Percentiles rank a stretch among this genome's conserved stretches.
Evolutionary conservation across 306 rosid species (phyloP).

Genomic region (Cicer arietinum): DNA sequence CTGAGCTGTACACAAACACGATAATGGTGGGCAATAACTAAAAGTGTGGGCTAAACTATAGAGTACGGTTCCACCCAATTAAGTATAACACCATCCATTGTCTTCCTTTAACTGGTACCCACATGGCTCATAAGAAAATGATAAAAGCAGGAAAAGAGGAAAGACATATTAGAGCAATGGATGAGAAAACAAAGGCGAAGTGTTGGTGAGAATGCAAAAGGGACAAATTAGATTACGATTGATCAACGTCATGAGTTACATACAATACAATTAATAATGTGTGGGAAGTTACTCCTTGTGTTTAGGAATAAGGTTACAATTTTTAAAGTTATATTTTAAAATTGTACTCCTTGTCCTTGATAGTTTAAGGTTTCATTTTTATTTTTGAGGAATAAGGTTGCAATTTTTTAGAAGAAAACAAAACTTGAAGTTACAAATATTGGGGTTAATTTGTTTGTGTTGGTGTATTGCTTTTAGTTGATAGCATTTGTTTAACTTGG

Average conservation of each 20-base stretch:
- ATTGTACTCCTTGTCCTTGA: too few species aligned
- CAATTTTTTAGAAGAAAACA: too few species aligned
- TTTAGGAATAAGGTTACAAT: too few species aligned
- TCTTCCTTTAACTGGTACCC: slow-evolving; percentile 39
- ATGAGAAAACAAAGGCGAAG: neutral
- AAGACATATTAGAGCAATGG: neutral
- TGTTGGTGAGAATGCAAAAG: neutral
- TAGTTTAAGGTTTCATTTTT: too few species aligned
- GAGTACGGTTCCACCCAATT: slow-evolving; percentile 34
- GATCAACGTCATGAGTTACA: slow-evolving; percentile 35
- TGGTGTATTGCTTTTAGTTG: too few species aligned
- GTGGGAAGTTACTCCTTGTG: neutral
- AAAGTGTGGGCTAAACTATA: neutral
- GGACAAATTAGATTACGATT: slow-evolving; percentile 20
- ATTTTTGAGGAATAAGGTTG: too few species aligned
- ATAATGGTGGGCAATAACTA: slow-evolving; percentile 28
- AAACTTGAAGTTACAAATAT: too few species aligned
- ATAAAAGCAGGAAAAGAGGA: neutral
- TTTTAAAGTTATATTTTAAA: too few species aligned
- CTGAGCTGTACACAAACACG: neutral
- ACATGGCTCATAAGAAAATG: slow-evolving; percentile 30
- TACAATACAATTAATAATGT: neutral
- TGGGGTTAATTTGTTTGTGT: too few species aligned
- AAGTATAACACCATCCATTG: slow-evolving; percentile 21
- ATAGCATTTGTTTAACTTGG: too few species aligned